phyloP scores from a whole-genome alignment of 2,329 filamentous ascomycete genomes.

The Neonectria sp. region DNA sequence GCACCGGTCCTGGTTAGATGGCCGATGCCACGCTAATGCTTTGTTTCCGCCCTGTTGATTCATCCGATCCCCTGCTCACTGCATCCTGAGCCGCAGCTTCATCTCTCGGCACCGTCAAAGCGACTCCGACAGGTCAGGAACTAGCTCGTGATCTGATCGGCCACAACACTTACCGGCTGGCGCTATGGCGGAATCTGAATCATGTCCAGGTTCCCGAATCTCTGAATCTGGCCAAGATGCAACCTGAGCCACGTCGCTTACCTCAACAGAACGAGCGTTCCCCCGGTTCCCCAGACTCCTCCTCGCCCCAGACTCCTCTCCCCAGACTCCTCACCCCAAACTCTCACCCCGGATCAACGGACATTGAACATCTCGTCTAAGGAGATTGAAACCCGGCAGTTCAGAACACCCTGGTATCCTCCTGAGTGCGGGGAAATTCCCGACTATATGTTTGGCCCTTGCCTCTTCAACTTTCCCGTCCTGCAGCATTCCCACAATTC shows the following conservation, averaged over 20 bases:
- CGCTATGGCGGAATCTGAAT: not conserved
- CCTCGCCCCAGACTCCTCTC: not conserved
- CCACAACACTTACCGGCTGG: not conserved
- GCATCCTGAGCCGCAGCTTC: not conserved
- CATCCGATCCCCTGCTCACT: not conserved
- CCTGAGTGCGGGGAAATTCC: conserved; percentile 12
- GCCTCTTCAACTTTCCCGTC: not conserved
- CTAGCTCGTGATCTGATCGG: not conserved
- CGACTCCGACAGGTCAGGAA: not conserved
- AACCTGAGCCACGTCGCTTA: not conserved
- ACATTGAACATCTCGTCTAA: conserved; percentile 4
- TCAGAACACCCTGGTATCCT: not conserved
- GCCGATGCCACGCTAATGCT: not conserved
- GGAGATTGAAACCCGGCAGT: conserved; percentile 13
- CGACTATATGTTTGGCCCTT: conserved; percentile 28
- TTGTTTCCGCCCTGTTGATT: not conserved
- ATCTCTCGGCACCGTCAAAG: not conserved
- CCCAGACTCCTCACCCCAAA: no score
- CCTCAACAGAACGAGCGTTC: not conserved
- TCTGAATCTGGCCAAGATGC: not conserved
- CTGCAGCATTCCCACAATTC: not conserved
- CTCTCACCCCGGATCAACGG: conserved; percentile 24
- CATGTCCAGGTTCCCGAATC: no score
- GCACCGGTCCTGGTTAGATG: not conserved
- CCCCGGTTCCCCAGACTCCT: conserved; percentile 6